These are phyloP conservation scores for Ustilago nuda DNA, from an alignment of 1,284 basidiomycete species.

Conservation along the genomic window DNA sequence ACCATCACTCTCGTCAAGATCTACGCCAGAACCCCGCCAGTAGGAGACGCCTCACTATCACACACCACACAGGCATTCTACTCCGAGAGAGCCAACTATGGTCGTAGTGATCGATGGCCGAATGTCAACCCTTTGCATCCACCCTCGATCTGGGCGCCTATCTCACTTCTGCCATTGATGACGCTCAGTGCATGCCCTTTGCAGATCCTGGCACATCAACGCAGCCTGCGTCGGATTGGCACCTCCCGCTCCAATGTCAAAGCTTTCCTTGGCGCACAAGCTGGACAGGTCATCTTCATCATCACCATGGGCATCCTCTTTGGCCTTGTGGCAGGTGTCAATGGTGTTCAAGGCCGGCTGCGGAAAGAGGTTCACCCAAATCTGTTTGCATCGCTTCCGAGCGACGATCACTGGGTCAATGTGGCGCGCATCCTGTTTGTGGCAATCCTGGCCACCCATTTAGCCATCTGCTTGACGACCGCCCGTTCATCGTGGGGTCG, in stretches of 20 bases:
- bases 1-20: constrained; percentile 56
- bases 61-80: background rate
- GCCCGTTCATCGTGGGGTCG: constrained; percentile 65
- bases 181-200: constrained; percentile 63
- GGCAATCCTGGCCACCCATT: constrained; percentile 58
- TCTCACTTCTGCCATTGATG: constrained; percentile 64
- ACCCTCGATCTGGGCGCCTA: constrained; percentile 64
- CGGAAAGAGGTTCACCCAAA: constrained; percentile 57
- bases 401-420: constrained; percentile 59
- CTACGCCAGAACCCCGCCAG: constrained; percentile 23
- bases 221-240: constrained; percentile 59
- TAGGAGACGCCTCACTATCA: background rate
- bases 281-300: constrained; percentile 57
- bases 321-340: constrained; percentile 58
- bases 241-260: constrained; percentile 63
- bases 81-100: background rate
- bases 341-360: constrained; percentile 50
- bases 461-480: constrained; percentile 62
- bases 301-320: constrained; percentile 51
- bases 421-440: constrained; percentile 56
- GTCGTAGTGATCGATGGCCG: constrained; percentile 14
- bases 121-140: constrained; percentile 49
- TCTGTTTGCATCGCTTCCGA: constrained; percentile 60
- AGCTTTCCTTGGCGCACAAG: constrained; percentile 62
- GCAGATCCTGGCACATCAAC: constrained; percentile 66